Percentiles rank a stretch among this genome's conserved stretches.
These are phyloP conservation scores for Ramaria sp. DNA, from an alignment of 768 basidiomycete species.

Conservation along the genomic window DNA sequence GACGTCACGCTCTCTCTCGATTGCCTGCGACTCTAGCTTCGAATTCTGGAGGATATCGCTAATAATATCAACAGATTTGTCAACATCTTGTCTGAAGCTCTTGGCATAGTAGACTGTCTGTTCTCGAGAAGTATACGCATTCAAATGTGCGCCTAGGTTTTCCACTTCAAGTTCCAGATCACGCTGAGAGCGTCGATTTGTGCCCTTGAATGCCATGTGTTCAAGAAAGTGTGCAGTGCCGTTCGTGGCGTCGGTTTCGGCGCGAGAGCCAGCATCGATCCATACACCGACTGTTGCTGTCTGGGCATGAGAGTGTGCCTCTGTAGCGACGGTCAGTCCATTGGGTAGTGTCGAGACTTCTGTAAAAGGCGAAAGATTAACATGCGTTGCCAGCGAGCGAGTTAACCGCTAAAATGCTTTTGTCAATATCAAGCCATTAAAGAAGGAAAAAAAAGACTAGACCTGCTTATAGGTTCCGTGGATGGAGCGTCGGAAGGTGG, in stretches of 20 bases:
- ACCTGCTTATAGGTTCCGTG: neutral
- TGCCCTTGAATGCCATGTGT: conserved; percentile 98
- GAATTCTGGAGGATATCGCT: conserved; percentile 97
- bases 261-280: conserved; percentile 97
- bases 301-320: conserved; percentile 79
- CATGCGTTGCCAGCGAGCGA: conserved; percentile 67
- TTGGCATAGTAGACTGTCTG: conserved; percentile 99
- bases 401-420: neutral
- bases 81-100: conserved; percentile 93
- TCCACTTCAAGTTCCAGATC: conserved; percentile 94
- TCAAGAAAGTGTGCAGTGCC: conserved; percentile 99
- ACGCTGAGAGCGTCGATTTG: conserved; percentile 77
- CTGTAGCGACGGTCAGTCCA: conserved; percentile 92
- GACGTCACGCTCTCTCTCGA: conserved; percentile 94
- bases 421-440: neutral
- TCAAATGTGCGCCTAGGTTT: conserved; percentile 93
- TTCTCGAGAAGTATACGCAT: conserved; percentile 97
- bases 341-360: conserved; percentile 89
- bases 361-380: conserved; percentile 64
- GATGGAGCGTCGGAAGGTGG: conserved; percentile 5
- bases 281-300: conserved; percentile 99
- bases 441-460: neutral
- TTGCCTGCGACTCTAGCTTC: conserved; percentile 75
- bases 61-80: conserved; percentile 88
- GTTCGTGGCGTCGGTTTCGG: conserved; percentile 89